A percentile compares a stretch with the other conserved stretches of the same genome.
phyloP scores from a whole-genome alignment of 2,329 filamentous ascomycete genomes.

The Tolypocladium tundrense region DNA sequence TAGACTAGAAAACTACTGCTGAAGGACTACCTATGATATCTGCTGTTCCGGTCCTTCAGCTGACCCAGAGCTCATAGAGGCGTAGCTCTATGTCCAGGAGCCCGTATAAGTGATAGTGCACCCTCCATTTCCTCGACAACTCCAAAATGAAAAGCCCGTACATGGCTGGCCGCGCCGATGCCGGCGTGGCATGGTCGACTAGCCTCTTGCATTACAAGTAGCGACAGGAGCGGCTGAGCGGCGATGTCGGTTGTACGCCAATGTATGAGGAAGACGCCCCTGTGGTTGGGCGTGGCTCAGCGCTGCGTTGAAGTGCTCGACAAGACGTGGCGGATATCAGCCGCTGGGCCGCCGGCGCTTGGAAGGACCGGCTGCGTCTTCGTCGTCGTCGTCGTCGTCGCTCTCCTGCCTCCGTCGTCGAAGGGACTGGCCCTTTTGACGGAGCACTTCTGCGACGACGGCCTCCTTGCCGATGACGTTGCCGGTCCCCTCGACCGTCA shows the following conservation, averaged over 20 bases:
- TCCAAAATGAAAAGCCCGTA: neutral
- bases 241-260: neutral
- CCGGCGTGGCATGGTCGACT: neutral
- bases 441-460: conserved; percentile 17
- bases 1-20: neutral
- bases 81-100: neutral
- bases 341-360: neutral
- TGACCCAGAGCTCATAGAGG: neutral
- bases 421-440: conserved; percentile 8
- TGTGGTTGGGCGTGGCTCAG: neutral
- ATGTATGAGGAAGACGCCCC: neutral
- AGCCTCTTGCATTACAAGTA: neutral
- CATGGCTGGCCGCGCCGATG: neutral
- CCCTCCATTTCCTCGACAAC: neutral
- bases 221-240: no score
- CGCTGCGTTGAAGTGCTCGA: neutral
- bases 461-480: conserved; percentile 32
- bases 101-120: neutral
- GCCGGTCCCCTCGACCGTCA: conserved; percentile 30
- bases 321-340: neutral
- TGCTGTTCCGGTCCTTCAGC: neutral
- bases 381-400: conserved; percentile 4
- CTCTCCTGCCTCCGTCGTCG: conserved; percentile 10
- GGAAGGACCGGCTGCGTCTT: conserved; percentile 4
- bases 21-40: neutral